These are phyloP conservation scores for Ustilago bromivora DNA, from an alignment of 1,284 basidiomycete genomes.

Conservation along the genomic window DNA sequence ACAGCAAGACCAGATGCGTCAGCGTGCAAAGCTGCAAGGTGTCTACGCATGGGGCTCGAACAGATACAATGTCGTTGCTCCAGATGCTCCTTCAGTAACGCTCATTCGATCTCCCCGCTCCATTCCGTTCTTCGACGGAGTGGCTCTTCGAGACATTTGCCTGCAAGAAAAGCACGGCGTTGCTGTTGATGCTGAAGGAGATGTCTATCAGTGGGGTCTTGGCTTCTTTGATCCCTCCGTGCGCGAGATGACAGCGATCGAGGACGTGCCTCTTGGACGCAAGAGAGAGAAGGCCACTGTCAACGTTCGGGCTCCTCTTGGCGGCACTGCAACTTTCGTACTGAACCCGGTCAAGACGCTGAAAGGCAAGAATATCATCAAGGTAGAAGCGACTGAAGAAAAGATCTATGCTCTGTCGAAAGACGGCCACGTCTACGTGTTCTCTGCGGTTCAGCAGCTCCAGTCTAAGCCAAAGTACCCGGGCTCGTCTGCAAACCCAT, in stretches of 20 bases:
- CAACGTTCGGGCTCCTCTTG: conserved; percentile 49
- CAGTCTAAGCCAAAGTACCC: conserved; percentile 46
- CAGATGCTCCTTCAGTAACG: conserved; percentile 47
- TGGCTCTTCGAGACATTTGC: conserved; percentile 64
- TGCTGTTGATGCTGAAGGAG: conserved; percentile 75
- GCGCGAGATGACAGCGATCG: conserved; percentile 42
- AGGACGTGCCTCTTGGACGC: conserved; percentile 57
- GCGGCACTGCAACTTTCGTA: conserved; percentile 29
- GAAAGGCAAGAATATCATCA: conserved; percentile 64
- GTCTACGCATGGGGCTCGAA: conserved; percentile 65
- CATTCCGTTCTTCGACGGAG: conserved; percentile 65
- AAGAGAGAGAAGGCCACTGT: conserved; percentile 46
- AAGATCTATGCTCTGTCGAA: conserved; percentile 65
- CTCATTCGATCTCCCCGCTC: conserved; percentile 56
- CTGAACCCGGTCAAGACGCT: conserved; percentile 60
- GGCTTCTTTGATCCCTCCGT: conserved; percentile 66
- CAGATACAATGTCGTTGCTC: conserved; percentile 65
- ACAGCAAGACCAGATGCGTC: conserved; percentile 62
- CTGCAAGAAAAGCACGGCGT: conserved; percentile 65
- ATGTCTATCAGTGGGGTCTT: conserved; percentile 71
- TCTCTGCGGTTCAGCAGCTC: conserved; percentile 50
- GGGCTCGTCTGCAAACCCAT: conserved; percentile 51
- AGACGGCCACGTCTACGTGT: conserved; percentile 65
- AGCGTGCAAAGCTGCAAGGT: conserved; percentile 50
- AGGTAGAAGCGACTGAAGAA: conserved; percentile 58